Evolutionary conservation across 139 green algal genomes (phyloP).

Genomic region (Coccomyxa sp.): DNA sequence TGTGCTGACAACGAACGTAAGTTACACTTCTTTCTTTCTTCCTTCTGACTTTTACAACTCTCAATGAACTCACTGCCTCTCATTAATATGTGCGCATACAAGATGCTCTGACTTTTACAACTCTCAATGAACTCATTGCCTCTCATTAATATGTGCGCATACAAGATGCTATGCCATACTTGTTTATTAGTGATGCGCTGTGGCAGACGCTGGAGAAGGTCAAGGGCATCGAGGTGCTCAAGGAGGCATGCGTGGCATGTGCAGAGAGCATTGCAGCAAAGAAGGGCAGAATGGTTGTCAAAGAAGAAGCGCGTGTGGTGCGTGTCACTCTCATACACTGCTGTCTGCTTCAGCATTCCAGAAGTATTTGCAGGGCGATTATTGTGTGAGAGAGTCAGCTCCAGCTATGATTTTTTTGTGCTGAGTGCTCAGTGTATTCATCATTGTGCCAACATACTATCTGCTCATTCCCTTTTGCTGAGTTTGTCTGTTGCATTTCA

Average conservation of each 20-base stretch:
- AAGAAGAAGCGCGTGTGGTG: constrained; percentile 89
- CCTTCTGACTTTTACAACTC: not conserved
- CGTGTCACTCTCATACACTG: constrained; percentile 17
- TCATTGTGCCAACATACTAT: no score
- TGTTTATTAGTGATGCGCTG: not conserved
- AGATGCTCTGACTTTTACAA: not conserved
- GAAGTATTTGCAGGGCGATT: no score
- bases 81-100: no score
- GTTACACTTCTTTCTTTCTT: not conserved
- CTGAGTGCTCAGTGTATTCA: no score
- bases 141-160: no score
- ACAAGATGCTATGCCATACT: not conserved
- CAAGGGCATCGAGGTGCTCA: constrained; percentile 63
- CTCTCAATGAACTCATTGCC: not conserved
- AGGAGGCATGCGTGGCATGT: constrained; percentile 70
- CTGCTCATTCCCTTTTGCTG: no score
- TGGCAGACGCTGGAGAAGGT: constrained; percentile 87
- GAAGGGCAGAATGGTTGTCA: constrained; percentile 88
- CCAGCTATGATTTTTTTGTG: no score
- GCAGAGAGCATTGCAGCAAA: constrained; percentile 65
- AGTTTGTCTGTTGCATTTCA: no score
- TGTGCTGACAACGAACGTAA: constrained; percentile 83
- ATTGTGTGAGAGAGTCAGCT: no score
- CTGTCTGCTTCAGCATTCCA: no score
- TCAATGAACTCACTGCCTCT: not conserved